Base-by-base conservation (phyloP, 1,139 yeast genomes). In the Suhomyces bokatorum region DNA sequence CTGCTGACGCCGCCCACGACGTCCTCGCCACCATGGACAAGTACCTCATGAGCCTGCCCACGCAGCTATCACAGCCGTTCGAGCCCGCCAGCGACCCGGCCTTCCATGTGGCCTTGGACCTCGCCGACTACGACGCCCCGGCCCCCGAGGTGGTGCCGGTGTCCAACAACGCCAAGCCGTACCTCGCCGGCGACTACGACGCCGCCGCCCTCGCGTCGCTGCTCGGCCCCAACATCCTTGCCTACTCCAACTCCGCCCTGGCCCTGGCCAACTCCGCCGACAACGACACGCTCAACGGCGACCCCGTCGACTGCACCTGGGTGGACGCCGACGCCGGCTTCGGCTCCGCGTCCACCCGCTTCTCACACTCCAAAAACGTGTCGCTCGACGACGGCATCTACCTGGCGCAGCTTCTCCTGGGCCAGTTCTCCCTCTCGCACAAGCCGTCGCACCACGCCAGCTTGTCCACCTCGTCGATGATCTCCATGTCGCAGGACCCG, bases 1-100 rank as follows among this genome's bases (percentile, higher is more conserved):
- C n/a, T n/a, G n/a, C n/a, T n/a, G n/a, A n/a, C n/a, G n/a, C n/a
- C n/a, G n/a, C n/a, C n/a, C n/a, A n/a, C n/a, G n/a, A n/a, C n/a
- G n/a, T n/a, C n/a, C n/a, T n/a, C 12, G 22, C 27, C 44, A 34
- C 17, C 39, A 73, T 73, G 78, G 78, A 73, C 46, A 70, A 72
- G 52, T 72, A 63, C 53, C 65, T 73, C 42, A 64, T 73, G 70
- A 71, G 77, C 58, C 70, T 76, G 32, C 78, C 78, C 16, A 60
- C 70, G 31, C 73, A 62, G 59, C 60, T 65, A 53, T 57, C 69
- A 9, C 74, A 70, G 51, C 70, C 66, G 32, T 63, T 67, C 45
- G 70, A 70, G 34, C 51, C 52, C 43, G 46, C 37, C 46, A 44
- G 50, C 29, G 50, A 46, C 33, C 51, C 53, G 32, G 35, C 45